Percentiles rank a stretch among this genome's conserved stretches.
Conservation (phyloP, 768 basidiomycete species). For the Amanita pallidorosea region DNA sequence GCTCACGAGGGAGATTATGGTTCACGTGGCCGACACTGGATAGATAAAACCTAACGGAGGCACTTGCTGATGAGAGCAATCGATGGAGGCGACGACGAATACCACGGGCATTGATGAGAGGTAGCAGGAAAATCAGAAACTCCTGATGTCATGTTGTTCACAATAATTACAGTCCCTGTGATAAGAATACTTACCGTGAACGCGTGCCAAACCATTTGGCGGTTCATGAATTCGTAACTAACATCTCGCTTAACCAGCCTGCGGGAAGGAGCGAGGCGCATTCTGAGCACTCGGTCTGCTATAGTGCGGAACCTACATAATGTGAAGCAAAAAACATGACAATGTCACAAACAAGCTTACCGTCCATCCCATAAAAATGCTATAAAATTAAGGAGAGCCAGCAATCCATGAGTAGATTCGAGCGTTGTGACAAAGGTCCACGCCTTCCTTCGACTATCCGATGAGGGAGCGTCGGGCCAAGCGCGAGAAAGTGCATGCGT, state of each 20-base stretch:
- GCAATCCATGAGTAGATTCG: constrained; percentile 55
- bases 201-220: constrained; percentile 98
- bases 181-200: constrained; percentile 64
- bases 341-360: constrained; percentile 30
- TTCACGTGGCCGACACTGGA: background rate
- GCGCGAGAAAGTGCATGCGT: constrained; percentile 68
- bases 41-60: constrained; percentile 6
- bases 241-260: constrained; percentile 69
- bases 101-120: constrained; percentile 63
- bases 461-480: constrained; percentile 87
- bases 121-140: constrained; percentile 88
- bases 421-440: constrained; percentile 61
- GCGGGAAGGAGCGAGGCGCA: constrained; percentile 67
- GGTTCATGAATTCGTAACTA: constrained; percentile 98
- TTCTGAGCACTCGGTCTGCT: constrained; percentile 63
- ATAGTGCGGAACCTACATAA: constrained; percentile 63
- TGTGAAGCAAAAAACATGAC: background rate
- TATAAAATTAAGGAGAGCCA: constrained; percentile 67
- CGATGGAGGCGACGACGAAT: constrained; percentile 48
- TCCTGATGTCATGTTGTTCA: constrained; percentile 45
- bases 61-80: constrained; percentile 19
- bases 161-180: background rate
- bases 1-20: background rate
- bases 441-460: constrained; percentile 58
- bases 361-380: constrained; percentile 80